A percentile compares a stretch with the other conserved stretches of the same genome.
Evolutionary conservation across 1,139 yeast species (phyloP).

Genomic region (Saccharomyces hybrid): DNA sequence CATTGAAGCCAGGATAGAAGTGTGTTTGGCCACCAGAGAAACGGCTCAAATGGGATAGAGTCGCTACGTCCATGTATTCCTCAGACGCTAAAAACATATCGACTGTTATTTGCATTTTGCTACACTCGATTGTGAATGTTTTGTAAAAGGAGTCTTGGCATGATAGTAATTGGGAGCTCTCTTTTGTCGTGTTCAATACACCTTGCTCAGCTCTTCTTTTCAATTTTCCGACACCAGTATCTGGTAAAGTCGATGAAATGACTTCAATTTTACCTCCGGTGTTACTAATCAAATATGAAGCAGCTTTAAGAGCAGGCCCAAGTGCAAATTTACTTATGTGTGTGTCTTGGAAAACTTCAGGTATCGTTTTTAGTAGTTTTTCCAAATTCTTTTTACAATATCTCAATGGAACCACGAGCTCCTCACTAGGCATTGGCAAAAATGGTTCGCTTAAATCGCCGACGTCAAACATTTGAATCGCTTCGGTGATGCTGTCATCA

Average conservation of each 20-base stretch:
- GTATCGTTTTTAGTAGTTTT: conserved; percentile 59
- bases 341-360: conserved; percentile 55
- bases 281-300: conserved; percentile 66
- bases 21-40: conserved; percentile 97
- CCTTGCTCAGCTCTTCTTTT: conserved; percentile 71
- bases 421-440: conserved; percentile 72
- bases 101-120: conserved; percentile 79
- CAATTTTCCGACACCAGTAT: conserved; percentile 77
- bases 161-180: conserved; percentile 59
- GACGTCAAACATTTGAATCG: conserved; percentile 59
- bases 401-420: conserved; percentile 67
- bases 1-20: conserved; percentile 93
- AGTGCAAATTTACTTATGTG: conserved; percentile 68
- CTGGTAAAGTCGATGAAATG: conserved; percentile 76
- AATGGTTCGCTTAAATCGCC: conserved; percentile 89
- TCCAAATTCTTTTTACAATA: conserved; percentile 72
- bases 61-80: conserved; percentile 87
- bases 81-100: conserved; percentile 85
- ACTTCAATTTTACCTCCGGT: conserved; percentile 88
- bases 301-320: conserved; percentile 88
- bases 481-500: neutral
- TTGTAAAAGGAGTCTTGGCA: conserved; percentile 84
- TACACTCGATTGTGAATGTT: conserved; percentile 90
- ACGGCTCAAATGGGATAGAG: conserved; percentile 80
- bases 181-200: conserved; percentile 83